Base-by-base conservation (phyloP, 2,329 filamentous ascomycete genomes). In the Shiraia bambusicola region DNA sequence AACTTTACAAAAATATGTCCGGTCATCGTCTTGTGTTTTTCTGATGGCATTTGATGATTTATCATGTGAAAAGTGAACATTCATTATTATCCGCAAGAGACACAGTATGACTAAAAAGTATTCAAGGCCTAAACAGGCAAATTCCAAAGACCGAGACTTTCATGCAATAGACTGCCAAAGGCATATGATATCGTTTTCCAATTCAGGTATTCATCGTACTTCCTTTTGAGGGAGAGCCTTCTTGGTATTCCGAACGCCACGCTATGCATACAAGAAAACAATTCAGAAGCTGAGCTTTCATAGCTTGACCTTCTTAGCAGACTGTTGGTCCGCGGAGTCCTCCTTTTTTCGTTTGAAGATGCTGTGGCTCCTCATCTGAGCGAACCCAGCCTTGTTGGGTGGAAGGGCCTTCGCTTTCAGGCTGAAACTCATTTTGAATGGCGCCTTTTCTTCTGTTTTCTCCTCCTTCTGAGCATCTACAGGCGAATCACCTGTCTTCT, bases 401-500 rank as follows among this genome's bases (percentile, higher is more conserved):
- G 59, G 59, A 3, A 44, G 19, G 11, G 46, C 35, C 42, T 65
- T 63, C n/a, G 58, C 44, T 42, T 65, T 67, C 32, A 67, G 17
- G 2, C 61, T 54, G 30, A 67, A 67, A 38, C 61, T 63, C 29
- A 67, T 27, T 41, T 67, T 67, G 28, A 66, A 55, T 6, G 61
- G 61, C 14, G 56, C 54, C 33, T 46, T 34, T 28, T 68, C 65
- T 3, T 69, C 66, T 44, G 70, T 85, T 67, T 95, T 59, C 93
- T 94, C 38, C 86, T 79, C 69, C 92, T 89, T 3, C 84, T 92
- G 60, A 92, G 88, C 75, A 87, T 89, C 2, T 82, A 83, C 40
- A 79, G 78, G 47, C 82, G 81, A 40, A 69, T 64, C 14, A 67
- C 63, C 9, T 75, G 77, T 24, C 66, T 63, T 30, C 36, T 59